Conservation (phyloP, 2,329 filamentous ascomycete species). For the Cordyceps cicadae region DNA sequence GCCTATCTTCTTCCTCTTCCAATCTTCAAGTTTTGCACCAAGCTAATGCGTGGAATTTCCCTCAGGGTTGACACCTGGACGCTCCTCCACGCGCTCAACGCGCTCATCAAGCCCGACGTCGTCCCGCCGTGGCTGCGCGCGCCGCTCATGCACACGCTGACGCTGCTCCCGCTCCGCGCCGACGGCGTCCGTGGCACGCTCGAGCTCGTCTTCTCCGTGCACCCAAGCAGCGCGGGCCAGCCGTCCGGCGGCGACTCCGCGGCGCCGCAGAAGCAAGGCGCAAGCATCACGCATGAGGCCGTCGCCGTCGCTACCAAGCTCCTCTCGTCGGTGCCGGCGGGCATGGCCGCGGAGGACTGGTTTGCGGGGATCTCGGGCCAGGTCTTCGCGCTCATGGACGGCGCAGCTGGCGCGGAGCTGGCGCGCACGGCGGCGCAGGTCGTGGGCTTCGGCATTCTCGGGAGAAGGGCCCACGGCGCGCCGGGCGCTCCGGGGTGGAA, state of each 20-base stretch:
- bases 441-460: conserved; percentile 53
- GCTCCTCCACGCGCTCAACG: conserved; percentile 54
- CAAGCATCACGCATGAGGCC: conserved; percentile 60
- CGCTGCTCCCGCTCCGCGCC: conserved; percentile 50
- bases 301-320: conserved; percentile 55
- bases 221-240: conserved; percentile 43
- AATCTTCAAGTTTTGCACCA: not conserved
- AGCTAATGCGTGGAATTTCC: not conserved
- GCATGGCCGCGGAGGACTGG: conserved; percentile 49
- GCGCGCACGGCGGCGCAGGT: conserved; percentile 30
- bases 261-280: conserved; percentile 49
- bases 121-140: conserved; percentile 53
- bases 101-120: conserved; percentile 52
- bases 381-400: conserved; percentile 53
- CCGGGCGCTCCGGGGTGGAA: conserved; percentile 56
- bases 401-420: conserved; percentile 29
- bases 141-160: conserved; percentile 48
- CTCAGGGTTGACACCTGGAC: conserved; percentile 34
- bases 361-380: conserved; percentile 53
- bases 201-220: conserved; percentile 63
- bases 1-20: conserved; percentile 8
- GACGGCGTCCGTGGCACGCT: conserved; percentile 59
- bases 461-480: conserved; percentile 53
- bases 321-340: conserved; percentile 50
- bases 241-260: conserved; percentile 30